Evolutionary conservation across 2,329 filamentous ascomycete genomes (phyloP), one percentile per base, ranked within the genome.

Genomic region (Basipetospora chlamydospora): DNA sequence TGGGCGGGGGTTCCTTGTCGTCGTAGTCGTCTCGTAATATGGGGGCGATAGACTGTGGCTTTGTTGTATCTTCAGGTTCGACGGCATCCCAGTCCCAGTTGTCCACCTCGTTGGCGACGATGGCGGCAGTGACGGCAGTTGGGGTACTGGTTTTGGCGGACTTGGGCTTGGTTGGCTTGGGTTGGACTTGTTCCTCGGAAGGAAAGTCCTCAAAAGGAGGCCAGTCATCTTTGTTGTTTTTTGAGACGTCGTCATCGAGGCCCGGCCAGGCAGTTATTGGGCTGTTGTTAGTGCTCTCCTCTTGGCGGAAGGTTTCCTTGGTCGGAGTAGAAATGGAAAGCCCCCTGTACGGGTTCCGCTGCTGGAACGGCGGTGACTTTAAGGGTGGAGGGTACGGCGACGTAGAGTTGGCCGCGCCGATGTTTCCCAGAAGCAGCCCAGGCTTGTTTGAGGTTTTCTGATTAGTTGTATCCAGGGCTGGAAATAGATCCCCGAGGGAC

Each of bases 1-100:
- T 84, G 5, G 86, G 86, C 5, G 84, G 80, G 17, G 65, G 59
- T 5, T 54, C 52, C 26, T 54, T 50, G 39, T 61, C 53, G n/a
- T 42, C 44, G 25, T 39, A 29, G 18, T 35, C 32, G 9, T 33
- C 28, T 9, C 22, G 21, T 18, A 10, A 13, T 23, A 17, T 7
- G 4, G 11, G 17, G 10, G 16, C 37, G 36, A 5, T 40, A 35
- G 9, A 39, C 38, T 7, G 43, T 36, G 18, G 50, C 41, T 35
- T 49, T 33, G 4, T 26, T 6, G 52, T 38, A 10, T 42, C 41
- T 29, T 54, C 40, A 10, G 45, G 44, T 28, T 62, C 60, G 28
- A 55, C 57, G 2, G 60, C 50, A 22, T 66, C 61, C 68, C 69
- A 72, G 32, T 63, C 60, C 68, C 70, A 73, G 29, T 53, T 53